phyloP scores from a whole-genome alignment of 345 rosid genomes.

The Tarenaya hassleriana region DNA sequence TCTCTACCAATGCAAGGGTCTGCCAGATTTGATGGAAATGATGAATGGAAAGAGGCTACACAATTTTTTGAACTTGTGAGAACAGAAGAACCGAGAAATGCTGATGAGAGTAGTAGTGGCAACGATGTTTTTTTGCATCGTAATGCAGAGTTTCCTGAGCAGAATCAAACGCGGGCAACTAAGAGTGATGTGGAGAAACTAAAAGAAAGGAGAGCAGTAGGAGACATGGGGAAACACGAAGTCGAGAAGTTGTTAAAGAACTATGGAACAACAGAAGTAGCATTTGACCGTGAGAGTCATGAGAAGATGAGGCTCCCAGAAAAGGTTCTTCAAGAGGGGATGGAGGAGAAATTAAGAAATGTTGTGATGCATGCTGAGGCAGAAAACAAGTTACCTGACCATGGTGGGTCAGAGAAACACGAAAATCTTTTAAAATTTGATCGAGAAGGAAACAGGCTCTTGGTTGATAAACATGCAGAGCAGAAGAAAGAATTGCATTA shows the following conservation, averaged over 20 bases:
- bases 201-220: conserved; percentile 28
- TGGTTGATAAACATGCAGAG: too few relatives aligned
- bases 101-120: conserved; percentile 34
- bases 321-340: conserved; percentile 35
- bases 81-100: conserved; percentile 40
- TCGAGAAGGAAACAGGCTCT: too few relatives aligned
- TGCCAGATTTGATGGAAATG: conserved; percentile 38
- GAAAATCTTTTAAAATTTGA: too few relatives aligned
- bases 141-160: conserved; percentile 31
- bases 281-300: conserved; percentile 28
- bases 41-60: conserved; percentile 72
- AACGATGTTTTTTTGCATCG: conserved; percentile 25
- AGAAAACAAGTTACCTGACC: conserved; percentile 22
- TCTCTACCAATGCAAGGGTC: conserved; percentile 37
- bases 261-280: conserved; percentile 32
- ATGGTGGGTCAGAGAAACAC: too few relatives aligned
- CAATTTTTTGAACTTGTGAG: conserved; percentile 62
- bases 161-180: conserved; percentile 32
- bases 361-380: conserved; percentile 34
- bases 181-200: conserved; percentile 31
- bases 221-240: conserved; percentile 32
- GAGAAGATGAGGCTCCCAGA: conserved; percentile 33
- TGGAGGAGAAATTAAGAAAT: conserved; percentile 31
- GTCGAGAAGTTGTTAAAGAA: conserved; percentile 29
- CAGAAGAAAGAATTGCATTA: too few relatives aligned